Conservation (phyloP, 1,139 yeast species). For the Yamadazyma oceani region DNA sequence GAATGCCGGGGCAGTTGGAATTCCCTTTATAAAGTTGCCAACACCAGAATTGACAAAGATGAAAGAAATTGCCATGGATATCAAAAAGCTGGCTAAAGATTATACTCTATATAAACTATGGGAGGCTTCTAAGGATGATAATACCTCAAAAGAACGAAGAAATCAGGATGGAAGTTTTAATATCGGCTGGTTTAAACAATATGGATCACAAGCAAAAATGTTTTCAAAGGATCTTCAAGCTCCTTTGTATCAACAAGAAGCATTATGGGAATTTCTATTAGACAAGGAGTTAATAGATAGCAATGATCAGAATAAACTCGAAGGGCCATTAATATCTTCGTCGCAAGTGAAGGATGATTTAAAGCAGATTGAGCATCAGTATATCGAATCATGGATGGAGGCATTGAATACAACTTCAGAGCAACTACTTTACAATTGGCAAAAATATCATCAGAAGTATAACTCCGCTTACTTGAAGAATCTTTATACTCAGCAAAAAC, state of each 20-base stretch:
- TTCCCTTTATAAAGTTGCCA: conserved; percentile 34
- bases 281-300: conserved; percentile 10
- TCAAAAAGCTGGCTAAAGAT: conserved; percentile 30
- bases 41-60: conserved; percentile 19
- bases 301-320: no score
- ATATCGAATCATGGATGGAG: conserved; percentile 23
- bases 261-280: conserved; percentile 36
- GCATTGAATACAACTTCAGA: conserved; percentile 22
- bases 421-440: conserved; percentile 16
- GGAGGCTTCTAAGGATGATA: conserved; percentile 19
- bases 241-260: conserved; percentile 21
- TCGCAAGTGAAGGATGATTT: conserved; percentile 4
- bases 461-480: conserved; percentile 2
- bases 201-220: conserved; percentile 27
- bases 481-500: conserved; percentile 15
- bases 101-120: conserved; percentile 25
- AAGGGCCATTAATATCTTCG: conserved; percentile 1
- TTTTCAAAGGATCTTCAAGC: conserved; percentile 31
- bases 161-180: conserved; percentile 25
- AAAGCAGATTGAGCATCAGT: conserved; percentile 1
- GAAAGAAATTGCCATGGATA: conserved; percentile 31
- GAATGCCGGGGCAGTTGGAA: conserved; percentile 31
- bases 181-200: conserved; percentile 31
- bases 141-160: conserved; percentile 8
- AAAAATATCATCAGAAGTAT: conserved; percentile 17